Evolutionary conservation across 495 filamentous ascomycete species (phyloP).

Genomic region (Annulohypoxylon moriforme): DNA sequence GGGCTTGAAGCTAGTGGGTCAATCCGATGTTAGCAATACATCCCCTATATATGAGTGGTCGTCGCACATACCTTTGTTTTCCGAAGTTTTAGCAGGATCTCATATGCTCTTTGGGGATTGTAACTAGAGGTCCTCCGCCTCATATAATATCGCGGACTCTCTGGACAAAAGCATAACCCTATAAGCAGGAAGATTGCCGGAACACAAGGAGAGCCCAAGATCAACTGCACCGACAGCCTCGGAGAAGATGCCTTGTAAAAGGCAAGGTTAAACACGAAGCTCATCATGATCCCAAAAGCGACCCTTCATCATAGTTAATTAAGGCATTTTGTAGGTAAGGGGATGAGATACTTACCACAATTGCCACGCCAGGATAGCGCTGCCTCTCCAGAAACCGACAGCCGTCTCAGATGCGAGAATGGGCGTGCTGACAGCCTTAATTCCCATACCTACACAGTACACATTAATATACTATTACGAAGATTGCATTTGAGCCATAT

Average conservation of each 20-base stretch:
- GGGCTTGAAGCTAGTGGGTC: slow-evolving; percentile 43
- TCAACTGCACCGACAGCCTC: slow-evolving; percentile 24
- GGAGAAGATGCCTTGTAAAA: slow-evolving; percentile 30
- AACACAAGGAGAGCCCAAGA: slow-evolving; percentile 46
- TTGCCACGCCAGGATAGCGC: slow-evolving; percentile 49
- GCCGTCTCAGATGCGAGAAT: slow-evolving; percentile 50
- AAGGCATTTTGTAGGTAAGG: neutral
- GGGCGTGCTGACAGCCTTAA: slow-evolving; percentile 51
- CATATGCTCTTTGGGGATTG: slow-evolving; percentile 44
- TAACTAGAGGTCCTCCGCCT: slow-evolving; percentile 38
- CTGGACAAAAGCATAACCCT: slow-evolving; percentile 46
- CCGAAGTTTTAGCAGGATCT: slow-evolving; percentile 37
- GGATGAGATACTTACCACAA: slow-evolving; percentile 38
- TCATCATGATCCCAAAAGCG: slow-evolving; percentile 49
- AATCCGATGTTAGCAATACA: slow-evolving; percentile 1
- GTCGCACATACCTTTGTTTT: slow-evolving; percentile 39
- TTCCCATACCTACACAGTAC: slow-evolving; percentile 44
- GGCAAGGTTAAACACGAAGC: slow-evolving; percentile 48
- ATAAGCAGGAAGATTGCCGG: slow-evolving; percentile 45
- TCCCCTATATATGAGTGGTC: neutral
- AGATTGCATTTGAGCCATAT: neutral
- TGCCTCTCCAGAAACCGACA: slow-evolving; percentile 49
- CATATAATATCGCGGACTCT: slow-evolving; percentile 51
- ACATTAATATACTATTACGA: neutral
- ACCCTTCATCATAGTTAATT: slow-evolving; percentile 40